Evolutionary conservation across 1,284 basidiomycete species (phyloP).

Genomic region (Afroboletus lepidellus): DNA sequence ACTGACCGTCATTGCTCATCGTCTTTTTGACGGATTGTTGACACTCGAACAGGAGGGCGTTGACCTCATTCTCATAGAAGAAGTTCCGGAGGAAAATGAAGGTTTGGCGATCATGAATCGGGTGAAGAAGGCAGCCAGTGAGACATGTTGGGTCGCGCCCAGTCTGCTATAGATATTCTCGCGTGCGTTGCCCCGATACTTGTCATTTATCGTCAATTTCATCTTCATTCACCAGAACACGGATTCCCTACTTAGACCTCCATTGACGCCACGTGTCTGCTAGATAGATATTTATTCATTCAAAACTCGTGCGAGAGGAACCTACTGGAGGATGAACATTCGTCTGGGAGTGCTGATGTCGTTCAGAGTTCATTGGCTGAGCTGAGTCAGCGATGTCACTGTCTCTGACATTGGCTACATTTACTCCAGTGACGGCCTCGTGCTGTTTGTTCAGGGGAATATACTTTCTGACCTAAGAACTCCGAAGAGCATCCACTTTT

Average conservation of each 20-base stretch:
- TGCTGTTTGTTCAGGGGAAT: background rate
- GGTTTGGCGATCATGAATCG: conserved; percentile 97
- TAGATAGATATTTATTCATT: background rate
- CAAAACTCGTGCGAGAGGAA: background rate
- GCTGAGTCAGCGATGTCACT: conserved; percentile 1
- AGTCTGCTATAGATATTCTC: conserved; percentile 22
- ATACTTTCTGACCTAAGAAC: background rate
- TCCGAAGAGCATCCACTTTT: background rate
- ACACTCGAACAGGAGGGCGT: conserved; percentile 76
- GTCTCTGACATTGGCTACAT: background rate
- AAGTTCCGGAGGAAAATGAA: conserved; percentile 76
- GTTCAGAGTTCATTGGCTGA: background rate
- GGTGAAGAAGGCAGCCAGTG: conserved; percentile 90
- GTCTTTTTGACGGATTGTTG: conserved; percentile 87
- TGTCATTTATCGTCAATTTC: background rate
- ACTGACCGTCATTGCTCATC: conserved; percentile 72
- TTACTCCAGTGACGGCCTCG: background rate
- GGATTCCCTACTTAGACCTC: background rate
- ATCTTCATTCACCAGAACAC: background rate
- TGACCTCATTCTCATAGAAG: conserved; percentile 87
- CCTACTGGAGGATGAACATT: background rate
- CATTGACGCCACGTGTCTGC: background rate
- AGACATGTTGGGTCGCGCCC: conserved; percentile 47
- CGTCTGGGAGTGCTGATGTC: background rate
- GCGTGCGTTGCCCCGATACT: conserved; percentile 13